Evolutionary conservation across 345 rosid species (phyloP).

Genomic region (Lepidium sativum): DNA sequence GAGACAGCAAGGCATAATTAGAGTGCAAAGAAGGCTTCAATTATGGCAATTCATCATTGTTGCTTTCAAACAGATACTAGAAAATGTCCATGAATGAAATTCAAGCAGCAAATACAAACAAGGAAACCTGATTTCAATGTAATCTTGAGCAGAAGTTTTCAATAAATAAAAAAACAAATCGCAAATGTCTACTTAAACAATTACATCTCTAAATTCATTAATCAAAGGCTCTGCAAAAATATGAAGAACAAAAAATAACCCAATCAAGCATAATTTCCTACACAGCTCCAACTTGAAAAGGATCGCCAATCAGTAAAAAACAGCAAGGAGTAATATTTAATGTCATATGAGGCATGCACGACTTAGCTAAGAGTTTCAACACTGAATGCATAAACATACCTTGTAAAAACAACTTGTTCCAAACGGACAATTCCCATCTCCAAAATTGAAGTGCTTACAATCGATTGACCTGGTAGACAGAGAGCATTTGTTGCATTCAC

Average conservation of each 20-base stretch:
- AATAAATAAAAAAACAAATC: neutral
- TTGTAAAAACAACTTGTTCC: constrained; percentile 97
- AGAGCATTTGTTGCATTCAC: neutral
- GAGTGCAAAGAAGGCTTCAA: neutral
- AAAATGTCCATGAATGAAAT: neutral
- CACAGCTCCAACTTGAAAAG: neutral
- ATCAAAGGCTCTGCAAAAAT: neutral
- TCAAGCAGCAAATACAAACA: neutral
- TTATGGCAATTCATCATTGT: neutral
- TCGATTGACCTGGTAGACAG: constrained; percentile 59
- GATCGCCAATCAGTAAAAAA: neutral
- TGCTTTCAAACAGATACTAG: neutral
- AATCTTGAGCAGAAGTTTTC: neutral
- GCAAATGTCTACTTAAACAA: neutral
- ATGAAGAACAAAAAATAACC: neutral
- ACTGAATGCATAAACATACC: constrained; percentile 33
- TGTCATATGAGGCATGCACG: neutral
- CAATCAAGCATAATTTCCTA: neutral
- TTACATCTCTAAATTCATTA: neutral
- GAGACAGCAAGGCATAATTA: neutral
- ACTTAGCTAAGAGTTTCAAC: neutral
- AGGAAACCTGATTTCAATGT: neutral
- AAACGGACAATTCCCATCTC: constrained; percentile 89
- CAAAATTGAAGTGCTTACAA: constrained; percentile 88
- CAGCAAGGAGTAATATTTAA: neutral